Percentiles rank a stretch among this genome's conserved stretches.
These are phyloP conservation scores for Penicillium robsamsonii DNA, from an alignment of 495 filamentous ascomycete genomes.

Conservation along the genomic window DNA sequence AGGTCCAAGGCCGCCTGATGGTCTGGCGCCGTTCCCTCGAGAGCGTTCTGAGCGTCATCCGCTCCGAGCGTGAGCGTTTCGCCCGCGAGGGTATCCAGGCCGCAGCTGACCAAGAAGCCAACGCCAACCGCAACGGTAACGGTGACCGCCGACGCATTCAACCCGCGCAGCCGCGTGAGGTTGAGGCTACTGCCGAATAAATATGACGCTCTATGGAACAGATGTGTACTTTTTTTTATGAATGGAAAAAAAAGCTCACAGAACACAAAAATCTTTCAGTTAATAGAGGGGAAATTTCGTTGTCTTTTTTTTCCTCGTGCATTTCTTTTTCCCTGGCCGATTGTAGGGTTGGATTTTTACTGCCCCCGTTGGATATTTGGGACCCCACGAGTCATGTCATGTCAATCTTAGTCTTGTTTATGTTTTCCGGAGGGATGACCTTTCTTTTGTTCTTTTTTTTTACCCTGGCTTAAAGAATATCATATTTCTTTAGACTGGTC, in stretches of 20 bases:
- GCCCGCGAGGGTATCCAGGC: constrained; percentile 45
- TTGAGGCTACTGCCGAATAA: constrained; percentile 35
- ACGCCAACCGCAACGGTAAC: constrained; percentile 29
- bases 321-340: constrained; percentile 24
- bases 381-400: constrained; percentile 43
- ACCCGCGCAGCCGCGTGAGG: constrained; percentile 32
- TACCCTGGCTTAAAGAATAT: constrained; percentile 23
- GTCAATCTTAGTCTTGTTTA: constrained; percentile 26
- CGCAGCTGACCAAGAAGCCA: constrained; percentile 31
- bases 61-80: constrained; percentile 69
- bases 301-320: constrained; percentile 28
- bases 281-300: constrained; percentile 28
- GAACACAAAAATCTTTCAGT: constrained; percentile 28
- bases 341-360: constrained; percentile 29
- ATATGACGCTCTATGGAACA: constrained; percentile 23
- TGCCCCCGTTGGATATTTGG: constrained; percentile 28
- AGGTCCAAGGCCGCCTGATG: constrained; percentile 84
- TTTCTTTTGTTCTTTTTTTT: constrained; percentile 19
- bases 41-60: constrained; percentile 71
- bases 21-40: constrained; percentile 79
- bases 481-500: constrained; percentile 21
- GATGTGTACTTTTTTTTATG: constrained; percentile 23
- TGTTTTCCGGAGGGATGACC: constrained; percentile 27
- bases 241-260: constrained; percentile 21
- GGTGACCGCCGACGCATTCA: constrained; percentile 39